Conservation (phyloP, 352 stramenopile genomes). For the Globisporangium uncinulatum region DNA sequence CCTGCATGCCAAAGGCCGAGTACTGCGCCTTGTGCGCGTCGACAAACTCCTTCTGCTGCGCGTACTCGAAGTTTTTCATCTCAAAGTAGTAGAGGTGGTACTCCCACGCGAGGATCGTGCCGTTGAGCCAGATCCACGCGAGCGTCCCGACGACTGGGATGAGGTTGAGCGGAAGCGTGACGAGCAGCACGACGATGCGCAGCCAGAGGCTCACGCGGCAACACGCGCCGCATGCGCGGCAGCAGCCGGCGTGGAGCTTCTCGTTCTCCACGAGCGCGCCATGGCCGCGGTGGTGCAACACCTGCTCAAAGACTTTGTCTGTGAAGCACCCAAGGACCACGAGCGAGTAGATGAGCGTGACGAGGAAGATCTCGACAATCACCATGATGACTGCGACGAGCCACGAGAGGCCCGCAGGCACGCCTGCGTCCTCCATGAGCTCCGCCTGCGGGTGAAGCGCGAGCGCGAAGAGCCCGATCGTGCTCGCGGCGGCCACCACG, state of each 20-base stretch:
- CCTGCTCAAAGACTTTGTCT: slow-evolving; percentile 61
- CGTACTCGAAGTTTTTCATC: slow-evolving; percentile 53
- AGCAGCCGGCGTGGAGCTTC: slow-evolving; percentile 33
- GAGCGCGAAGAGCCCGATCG: slow-evolving; percentile 38
- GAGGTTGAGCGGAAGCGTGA: slow-evolving; percentile 62
- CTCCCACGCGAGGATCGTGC: slow-evolving; percentile 62
- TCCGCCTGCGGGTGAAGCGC: slow-evolving; percentile 44
- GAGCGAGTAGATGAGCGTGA: slow-evolving; percentile 66
- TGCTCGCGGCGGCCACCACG: slow-evolving; percentile 33
- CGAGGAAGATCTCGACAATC: slow-evolving; percentile 63
- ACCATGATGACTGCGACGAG: slow-evolving; percentile 51
- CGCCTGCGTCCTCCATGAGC: slow-evolving; percentile 29
- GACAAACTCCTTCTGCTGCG: slow-evolving; percentile 48
- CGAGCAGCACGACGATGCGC: slow-evolving; percentile 41
- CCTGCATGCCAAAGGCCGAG: slow-evolving; percentile 64
- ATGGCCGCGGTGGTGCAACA: slow-evolving; percentile 41
- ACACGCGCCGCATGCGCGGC: slow-evolving; percentile 35
- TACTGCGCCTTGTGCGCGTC: slow-evolving; percentile 47
- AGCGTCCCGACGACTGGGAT: slow-evolving; percentile 58
- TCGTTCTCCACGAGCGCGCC: slow-evolving; percentile 45
- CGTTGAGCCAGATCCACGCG: slow-evolving; percentile 66
- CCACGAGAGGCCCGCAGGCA: slow-evolving; percentile 41
- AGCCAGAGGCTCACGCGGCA: slow-evolving; percentile 56
- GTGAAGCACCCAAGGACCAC: slow-evolving; percentile 46
- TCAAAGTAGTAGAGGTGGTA: slow-evolving; percentile 77